Base-by-base conservation (phyloP, 2,329 filamentous ascomycete species). In the Delphinella strobiligena region DNA sequence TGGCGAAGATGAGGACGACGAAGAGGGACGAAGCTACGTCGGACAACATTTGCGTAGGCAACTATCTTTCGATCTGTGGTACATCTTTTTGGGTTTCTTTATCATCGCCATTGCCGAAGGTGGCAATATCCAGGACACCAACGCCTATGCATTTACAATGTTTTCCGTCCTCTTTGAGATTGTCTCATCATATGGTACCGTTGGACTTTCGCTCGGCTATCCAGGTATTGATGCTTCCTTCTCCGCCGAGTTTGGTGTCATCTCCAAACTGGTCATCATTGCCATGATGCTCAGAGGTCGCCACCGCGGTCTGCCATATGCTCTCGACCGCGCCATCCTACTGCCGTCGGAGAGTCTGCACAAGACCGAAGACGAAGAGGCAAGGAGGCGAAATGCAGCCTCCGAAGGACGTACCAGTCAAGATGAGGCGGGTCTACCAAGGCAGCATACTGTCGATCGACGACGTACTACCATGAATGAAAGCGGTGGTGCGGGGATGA, bases 61-160 rank as follows among this genome's bases (percentile, higher is more conserved):
- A 61, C 73, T 98, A 27, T 93, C 87, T 39, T 98, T 98, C 64
- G 91, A 98, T 62, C 61, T 98, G 60, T 98, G 91, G 91, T 98
- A 87, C 53, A 82, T 98, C 42, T 94, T 93, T 55, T 60, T 96
- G 16, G 91, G 91, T 1, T 77, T 93, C 50, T 98, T 98, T 63
- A 75, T 96, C 56, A 82, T 98, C 52, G 73, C 82, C 45, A 94
- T 98, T 51, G 78, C 83, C 19, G 93, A 98, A 63, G 89, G 87
- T 3, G 42, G 52, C 5, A 75, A 78, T 12, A 67, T 98, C 10
- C 68, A 82, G 54, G 72, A 72, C 50, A 63, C 59, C 17, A 67
- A 78, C 43, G 63, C 78, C 37, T 67, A 66, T 45, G 55, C 61
- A 7, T 71, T 71, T 54, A 67, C 62, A 5, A 61, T 68, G 42